These are phyloP conservation scores for Aureobasidium uvarum DNA, from an alignment of 2,329 filamentous ascomycete genomes.

Conservation along the genomic window DNA sequence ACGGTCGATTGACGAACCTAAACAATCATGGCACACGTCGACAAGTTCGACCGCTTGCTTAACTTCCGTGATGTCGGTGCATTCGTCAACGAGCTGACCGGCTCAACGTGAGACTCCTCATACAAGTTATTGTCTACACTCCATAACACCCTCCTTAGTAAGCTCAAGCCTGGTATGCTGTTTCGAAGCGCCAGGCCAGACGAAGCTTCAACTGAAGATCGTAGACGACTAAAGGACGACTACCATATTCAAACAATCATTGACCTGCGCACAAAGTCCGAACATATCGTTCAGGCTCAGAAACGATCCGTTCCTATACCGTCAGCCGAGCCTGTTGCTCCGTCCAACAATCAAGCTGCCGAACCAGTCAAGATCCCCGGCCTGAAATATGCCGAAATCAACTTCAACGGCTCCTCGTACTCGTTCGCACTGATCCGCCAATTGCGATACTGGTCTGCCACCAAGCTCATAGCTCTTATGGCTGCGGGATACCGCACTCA, in stretches of 20 bases:
- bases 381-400: conserved; percentile 64
- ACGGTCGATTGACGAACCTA: not conserved
- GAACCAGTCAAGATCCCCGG: conserved; percentile 62
- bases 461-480: conserved; percentile 63
- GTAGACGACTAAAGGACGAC: conserved; percentile 56
- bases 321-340: conserved; percentile 45
- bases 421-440: conserved; percentile 66
- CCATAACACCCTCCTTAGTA: conserved; percentile 36
- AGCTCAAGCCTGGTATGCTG: conserved; percentile 38
- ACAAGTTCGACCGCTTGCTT: conserved; percentile 57
- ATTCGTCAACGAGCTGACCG: conserved; percentile 61
- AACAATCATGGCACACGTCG: conserved; percentile 15
- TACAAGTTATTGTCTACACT: conserved; percentile 1
- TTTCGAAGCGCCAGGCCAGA: conserved; percentile 72
- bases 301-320: conserved; percentile 56
- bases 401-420: conserved; percentile 70
- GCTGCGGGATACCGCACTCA: conserved; percentile 64
- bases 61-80: conserved; percentile 77
- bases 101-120: conserved; percentile 50
- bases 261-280: conserved; percentile 76
- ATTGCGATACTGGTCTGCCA: conserved; percentile 64
- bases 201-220: conserved; percentile 67
- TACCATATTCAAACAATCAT: conserved; percentile 69
- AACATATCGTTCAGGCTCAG: conserved; percentile 66
- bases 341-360: conserved; percentile 53